Evolutionary conservation across 768 basidiomycete species (phyloP).

Genomic region (Tricholoma sp.): DNA sequence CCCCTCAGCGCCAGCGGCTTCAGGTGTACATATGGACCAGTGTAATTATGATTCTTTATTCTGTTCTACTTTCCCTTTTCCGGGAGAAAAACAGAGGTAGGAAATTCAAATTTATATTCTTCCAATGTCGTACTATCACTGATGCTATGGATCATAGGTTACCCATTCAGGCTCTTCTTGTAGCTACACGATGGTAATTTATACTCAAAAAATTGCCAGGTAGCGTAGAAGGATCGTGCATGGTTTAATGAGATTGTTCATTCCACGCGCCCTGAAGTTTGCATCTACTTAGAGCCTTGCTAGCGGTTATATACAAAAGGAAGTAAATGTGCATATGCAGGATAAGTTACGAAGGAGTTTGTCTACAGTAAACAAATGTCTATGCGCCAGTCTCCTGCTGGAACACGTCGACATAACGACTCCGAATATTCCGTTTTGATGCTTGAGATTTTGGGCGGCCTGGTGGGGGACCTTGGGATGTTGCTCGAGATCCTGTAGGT

Average conservation of each 20-base stretch:
- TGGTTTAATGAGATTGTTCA: not conserved
- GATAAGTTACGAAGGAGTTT: not conserved
- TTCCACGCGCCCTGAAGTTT: not conserved
- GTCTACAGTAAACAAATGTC: not conserved
- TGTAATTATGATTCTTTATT: conserved; percentile 81
- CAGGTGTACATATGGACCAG: conserved; percentile 89
- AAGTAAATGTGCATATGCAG: not conserved
- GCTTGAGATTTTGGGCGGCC: conserved; percentile 52
- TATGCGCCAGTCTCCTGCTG: conserved; percentile 39
- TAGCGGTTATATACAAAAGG: not conserved
- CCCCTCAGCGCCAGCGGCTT: conserved; percentile 69
- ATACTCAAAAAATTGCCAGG: too few species aligned
- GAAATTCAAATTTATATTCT: conserved; percentile 16
- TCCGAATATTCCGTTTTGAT: conserved; percentile 73
- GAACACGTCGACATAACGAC: conserved; percentile 89
- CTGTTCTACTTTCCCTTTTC: conserved; percentile 82
- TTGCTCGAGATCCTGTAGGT: conserved; percentile 38
- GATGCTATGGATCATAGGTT: conserved; percentile 38
- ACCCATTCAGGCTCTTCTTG: conserved; percentile 76
- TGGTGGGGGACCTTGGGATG: conserved; percentile 48
- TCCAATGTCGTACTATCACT: not conserved
- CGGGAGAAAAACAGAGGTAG: conserved; percentile 85
- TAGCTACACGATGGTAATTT: conserved; percentile 21
- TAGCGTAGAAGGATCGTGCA: not conserved
- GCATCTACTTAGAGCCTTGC: not conserved